Conservation (phyloP, 2,329 filamentous ascomycete species). For the Knufia fluminis region DNA sequence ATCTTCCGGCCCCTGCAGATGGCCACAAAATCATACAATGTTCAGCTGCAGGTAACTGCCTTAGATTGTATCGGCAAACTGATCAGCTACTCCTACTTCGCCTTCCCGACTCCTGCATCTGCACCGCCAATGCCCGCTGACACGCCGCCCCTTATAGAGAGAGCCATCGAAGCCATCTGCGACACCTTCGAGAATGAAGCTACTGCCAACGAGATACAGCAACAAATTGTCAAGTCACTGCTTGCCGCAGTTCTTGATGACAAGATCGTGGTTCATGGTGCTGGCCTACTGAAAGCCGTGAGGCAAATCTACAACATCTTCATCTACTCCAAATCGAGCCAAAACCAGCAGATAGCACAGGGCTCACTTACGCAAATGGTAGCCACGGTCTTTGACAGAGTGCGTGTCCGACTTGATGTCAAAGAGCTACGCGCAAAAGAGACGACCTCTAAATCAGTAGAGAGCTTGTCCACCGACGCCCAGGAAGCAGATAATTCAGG, state of each 20-base stretch:
- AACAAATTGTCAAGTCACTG: conserved; percentile 96
- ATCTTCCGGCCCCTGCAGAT: conserved; percentile 86
- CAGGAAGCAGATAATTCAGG: conserved; percentile 24
- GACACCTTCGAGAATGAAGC: conserved; percentile 97
- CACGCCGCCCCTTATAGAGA: conserved; percentile 73
- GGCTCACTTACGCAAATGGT: conserved; percentile 98
- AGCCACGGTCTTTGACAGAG: conserved; percentile 91
- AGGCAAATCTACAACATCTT: conserved; percentile 99
- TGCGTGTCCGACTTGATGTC: conserved; percentile 74
- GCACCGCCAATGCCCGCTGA: conserved; percentile 27
- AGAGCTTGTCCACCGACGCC: conserved; percentile 17
- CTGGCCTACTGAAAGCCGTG: conserved; percentile 89
- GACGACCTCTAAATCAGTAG: conserved; percentile 26
- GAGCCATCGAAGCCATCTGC: conserved; percentile 97
- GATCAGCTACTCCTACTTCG: conserved; percentile 98
- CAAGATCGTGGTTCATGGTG: conserved; percentile 96
- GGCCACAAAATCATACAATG: conserved; percentile 76
- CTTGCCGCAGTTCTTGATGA: conserved; percentile 93
- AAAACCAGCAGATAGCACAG: conserved; percentile 95
- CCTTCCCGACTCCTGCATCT: conserved; percentile 50
- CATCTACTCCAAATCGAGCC: conserved; percentile 81
- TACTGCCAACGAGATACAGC: conserved; percentile 81
- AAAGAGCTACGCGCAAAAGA: conserved; percentile 64
- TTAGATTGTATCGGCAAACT: conserved; percentile 98
- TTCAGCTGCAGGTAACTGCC: conserved; percentile 76